Evolutionary conservation across 129 eudicot genomes (phyloP), one percentile per base, ranked within the genome.

Genomic region (Flaveria trinervia): DNA sequence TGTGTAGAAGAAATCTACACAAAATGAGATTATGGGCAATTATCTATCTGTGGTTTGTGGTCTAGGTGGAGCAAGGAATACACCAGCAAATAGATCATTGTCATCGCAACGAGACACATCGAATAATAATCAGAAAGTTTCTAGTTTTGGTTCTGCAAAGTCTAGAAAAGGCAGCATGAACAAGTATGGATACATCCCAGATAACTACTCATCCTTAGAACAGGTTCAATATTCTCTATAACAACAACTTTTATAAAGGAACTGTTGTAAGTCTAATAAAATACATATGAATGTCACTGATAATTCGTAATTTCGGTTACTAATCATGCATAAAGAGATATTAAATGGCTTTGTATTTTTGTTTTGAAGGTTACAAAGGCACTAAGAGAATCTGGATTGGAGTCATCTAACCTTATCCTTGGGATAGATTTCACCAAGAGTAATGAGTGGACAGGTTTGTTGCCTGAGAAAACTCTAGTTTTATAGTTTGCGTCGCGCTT

Each of bases 401-500:
- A 90, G 88, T 90, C 96, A 22, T 90, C 96, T 65, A 90, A 90
- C 79, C 87, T 90, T 78, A 88, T 90, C 72, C 49, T 88, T 33
- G 93, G 91, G 45, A 84, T 90, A 79, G 96, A 90, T 84, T 90
- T 90, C 71, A 90, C 92, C 2, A 88, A 90, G 82, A 90, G 96
- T 81, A 90, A 90, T 8, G 96, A 90, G 78, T 90, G 96, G 96
- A 88, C 92, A 84, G 96, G 92, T 90, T 16, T 67, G 87, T 83
- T 18, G 52, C 20, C n/a, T 18, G 15, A 65, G 10, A 13, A 18
- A 17, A 68, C 64, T 52, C 22, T 30, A 18, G 1, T 8, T 36
- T 23, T 7, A 39, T 22, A 39, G 44, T 44, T 69, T 74, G 7
- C 14, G 5, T 60, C 46, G 20, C 43, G 43, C 49, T 60, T 45